Conservation (phyloP, 2,329 filamentous ascomycete genomes). For the Xylariomycetidae sp. region DNA sequence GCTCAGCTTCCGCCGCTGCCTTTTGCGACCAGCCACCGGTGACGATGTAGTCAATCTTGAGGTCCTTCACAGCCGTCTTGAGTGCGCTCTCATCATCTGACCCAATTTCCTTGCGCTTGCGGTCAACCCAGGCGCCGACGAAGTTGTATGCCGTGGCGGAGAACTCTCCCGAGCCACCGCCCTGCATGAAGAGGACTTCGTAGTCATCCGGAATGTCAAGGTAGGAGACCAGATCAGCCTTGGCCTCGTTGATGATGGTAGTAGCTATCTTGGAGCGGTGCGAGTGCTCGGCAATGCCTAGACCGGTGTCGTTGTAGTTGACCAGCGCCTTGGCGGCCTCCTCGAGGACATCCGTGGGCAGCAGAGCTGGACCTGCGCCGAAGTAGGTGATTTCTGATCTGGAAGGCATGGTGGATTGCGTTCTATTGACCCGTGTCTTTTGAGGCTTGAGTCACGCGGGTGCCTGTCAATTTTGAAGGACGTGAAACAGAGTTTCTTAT, state of each 20-base stretch:
- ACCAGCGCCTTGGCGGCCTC: conserved; percentile 69
- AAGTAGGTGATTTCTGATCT: conserved; percentile 52
- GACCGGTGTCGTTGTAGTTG: conserved; percentile 73
- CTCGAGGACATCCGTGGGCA: conserved; percentile 78
- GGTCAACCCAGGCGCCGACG: conserved; percentile 73
- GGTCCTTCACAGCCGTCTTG: conserved; percentile 59
- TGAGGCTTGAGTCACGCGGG: too few relatives aligned
- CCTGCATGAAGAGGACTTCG: conserved; percentile 83
- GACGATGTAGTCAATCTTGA: conserved; percentile 84
- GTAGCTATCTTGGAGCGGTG: conserved; percentile 77
- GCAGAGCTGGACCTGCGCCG: conserved; percentile 80
- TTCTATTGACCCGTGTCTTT: too few relatives aligned
- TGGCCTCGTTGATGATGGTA: conserved; percentile 72
- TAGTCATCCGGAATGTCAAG: conserved; percentile 83
- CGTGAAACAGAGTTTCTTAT: too few relatives aligned
- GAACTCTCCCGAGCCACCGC: conserved; percentile 81
- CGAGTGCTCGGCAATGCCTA: conserved; percentile 84
- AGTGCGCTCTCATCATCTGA: conserved; percentile 44
- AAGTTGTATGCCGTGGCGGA: conserved; percentile 79
- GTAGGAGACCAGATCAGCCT: conserved; percentile 64
- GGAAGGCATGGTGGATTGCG: conserved; percentile 12
- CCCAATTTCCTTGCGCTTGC: conserved; percentile 53
- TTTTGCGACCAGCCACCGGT: conserved; percentile 91
- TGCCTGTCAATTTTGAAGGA: too few relatives aligned
- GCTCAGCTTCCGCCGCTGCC: conserved; percentile 73